These are phyloP conservation scores for Yarrowia yakushimensis DNA, from an alignment of 805 yeast species.

Conservation along the genomic window DNA sequence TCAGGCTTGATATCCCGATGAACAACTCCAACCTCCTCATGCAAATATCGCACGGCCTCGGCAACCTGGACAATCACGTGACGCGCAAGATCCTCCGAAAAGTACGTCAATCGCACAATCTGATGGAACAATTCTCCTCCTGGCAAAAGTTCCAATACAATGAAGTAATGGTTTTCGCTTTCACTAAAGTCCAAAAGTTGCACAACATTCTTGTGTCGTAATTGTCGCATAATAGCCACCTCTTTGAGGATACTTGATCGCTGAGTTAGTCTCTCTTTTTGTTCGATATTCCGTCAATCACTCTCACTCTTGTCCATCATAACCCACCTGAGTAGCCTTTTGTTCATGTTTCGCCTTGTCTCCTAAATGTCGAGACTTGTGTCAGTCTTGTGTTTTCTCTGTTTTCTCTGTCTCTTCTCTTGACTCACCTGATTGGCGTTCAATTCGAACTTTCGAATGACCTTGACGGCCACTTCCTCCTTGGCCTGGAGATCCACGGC, in stretches of 20 bases:
- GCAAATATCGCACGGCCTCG: slow-evolving; percentile 64
- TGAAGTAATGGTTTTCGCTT: slow-evolving; percentile 51
- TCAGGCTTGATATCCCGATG: slow-evolving; percentile 85
- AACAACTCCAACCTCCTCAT: slow-evolving; percentile 66
- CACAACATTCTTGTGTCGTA: slow-evolving; percentile 60
- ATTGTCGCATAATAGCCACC: slow-evolving; percentile 65
- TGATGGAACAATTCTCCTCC: slow-evolving; percentile 84
- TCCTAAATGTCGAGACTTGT: slow-evolving; percentile 12
- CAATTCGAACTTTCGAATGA: slow-evolving; percentile 60
- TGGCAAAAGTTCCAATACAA: slow-evolving; percentile 62
- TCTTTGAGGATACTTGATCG: slow-evolving; percentile 62
- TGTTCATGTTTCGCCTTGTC: slow-evolving; percentile 1
- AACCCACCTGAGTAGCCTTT: slow-evolving; percentile 14
- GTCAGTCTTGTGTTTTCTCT: neutral
- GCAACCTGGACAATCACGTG: slow-evolving; percentile 74
- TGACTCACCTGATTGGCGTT: slow-evolving; percentile 38
- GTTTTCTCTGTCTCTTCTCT: neutral
- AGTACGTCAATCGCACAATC: slow-evolving; percentile 72
- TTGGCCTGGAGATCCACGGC: slow-evolving; percentile 50
- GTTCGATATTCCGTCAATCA: too few relatives aligned
- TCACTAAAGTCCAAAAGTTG: slow-evolving; percentile 54
- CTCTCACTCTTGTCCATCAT: neutral
- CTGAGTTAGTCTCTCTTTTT: slow-evolving; percentile 26
- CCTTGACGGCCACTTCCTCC: slow-evolving; percentile 66
- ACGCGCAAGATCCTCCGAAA: slow-evolving; percentile 66